phyloP scores from a whole-genome alignment of 805 yeast species.

The Hanseniaspora lachancei region DNA sequence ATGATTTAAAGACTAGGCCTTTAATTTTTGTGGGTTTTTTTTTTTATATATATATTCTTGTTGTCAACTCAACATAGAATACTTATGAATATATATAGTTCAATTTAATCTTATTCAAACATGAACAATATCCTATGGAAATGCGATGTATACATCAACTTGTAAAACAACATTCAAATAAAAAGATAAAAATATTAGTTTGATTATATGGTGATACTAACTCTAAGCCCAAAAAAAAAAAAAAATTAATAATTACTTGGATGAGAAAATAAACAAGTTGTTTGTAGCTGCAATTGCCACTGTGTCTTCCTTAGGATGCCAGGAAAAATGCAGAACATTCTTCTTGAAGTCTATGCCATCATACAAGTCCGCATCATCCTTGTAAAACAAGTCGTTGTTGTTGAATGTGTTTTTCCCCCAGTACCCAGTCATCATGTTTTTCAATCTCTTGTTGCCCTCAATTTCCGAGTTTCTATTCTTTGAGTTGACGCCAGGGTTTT shows the following conservation, averaged over 20 bases:
- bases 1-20: too few relatives aligned
- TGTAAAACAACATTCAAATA: too few relatives aligned
- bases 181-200: too few relatives aligned
- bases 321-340: conserved; percentile 84
- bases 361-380: conserved; percentile 7
- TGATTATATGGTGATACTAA: too few relatives aligned
- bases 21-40: too few relatives aligned
- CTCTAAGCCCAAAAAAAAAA: too few relatives aligned
- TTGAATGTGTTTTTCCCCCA: conserved; percentile 9
- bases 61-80: too few relatives aligned
- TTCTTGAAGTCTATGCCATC: conserved; percentile 87
- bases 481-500: conserved; percentile 30
- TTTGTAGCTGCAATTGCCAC: conserved; percentile 98
- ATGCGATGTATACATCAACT: too few relatives aligned
- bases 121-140: too few relatives aligned
- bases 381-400: conserved; percentile 8
- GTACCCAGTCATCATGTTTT: conserved; percentile 33
- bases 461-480: conserved; percentile 26
- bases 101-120: neutral
- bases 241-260: conserved; percentile 31
- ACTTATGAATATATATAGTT: too few relatives aligned
- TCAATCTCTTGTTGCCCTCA: conserved; percentile 30
- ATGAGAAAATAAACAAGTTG: conserved; percentile 74
- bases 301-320: conserved; percentile 96
- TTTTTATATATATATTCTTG: too few relatives aligned